Base-by-base conservation (phyloP, 805 yeast species). In the Cyberlindnera galapagoensis region DNA sequence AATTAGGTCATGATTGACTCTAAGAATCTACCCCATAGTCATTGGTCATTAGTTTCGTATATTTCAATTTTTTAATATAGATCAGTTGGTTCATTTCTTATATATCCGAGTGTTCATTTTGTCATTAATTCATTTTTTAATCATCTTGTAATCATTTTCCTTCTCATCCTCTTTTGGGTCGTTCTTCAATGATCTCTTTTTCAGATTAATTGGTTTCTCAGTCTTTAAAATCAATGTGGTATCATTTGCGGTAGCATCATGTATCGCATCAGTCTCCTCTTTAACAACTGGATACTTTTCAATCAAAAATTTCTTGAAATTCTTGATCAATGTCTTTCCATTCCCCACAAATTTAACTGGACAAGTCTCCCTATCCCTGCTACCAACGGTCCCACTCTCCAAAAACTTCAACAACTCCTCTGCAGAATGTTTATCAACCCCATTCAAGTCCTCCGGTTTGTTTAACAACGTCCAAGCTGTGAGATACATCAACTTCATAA, bases 401-500 rank as follows among this genome's bases (percentile, higher is more conserved):
- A 40, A 23, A 17, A 28, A 43, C 2, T 26, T 24, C 19, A 36
- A 22, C 14, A 41, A 24, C 17, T 36, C 38, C 5, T 7, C 4
- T 9, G 36, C 26, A 3, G 38, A 38, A 18, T 20, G 17, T 4
- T 7, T 12, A 32, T 43, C 47, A 20, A 38, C 34, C 4, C 30
- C 38, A 2, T 31, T 30, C 8, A 34, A 15, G 6, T 31, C 29
- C 12, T 28, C 28, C 8, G n/a, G n/a, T n/a, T n/a, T n/a, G n/a
- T 35, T 13, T n/a, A 44, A 15, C 6, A 47, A 33, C 9, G 21
- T 32, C 31, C 33, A 25, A 2, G 76, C 77, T 4, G 82, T 64
- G 9, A 76, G 60, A 86, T 90, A 80, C 55, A 86, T 57, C 4
- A 82, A 76, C 39, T 64, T 69, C 38, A 75, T 69, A 50, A 87